Percentiles rank a stretch among this genome's conserved stretches.
Conservation (phyloP, 371 early-diverging fungal genomes). For the Choanephora cucurbitarum region DNA sequence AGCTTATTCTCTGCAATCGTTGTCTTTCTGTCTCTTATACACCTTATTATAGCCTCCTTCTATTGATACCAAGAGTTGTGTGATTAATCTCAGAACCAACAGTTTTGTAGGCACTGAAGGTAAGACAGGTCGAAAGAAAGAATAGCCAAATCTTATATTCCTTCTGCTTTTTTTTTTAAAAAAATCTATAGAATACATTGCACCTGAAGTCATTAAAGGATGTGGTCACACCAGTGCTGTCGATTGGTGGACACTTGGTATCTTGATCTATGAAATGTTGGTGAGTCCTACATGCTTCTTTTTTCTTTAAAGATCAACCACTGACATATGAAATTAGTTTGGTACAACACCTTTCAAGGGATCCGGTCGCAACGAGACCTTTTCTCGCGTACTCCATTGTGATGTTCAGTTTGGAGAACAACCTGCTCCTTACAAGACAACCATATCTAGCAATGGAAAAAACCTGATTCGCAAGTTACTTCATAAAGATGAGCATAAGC, state of each 20-base stretch:
- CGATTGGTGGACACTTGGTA: slow-evolving; percentile 99
- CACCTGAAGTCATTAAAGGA: slow-evolving; percentile 95
- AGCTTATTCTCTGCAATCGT: not conserved
- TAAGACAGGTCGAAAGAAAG: no score
- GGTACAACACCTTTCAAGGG: slow-evolving; percentile 94
- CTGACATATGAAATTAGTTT: no score
- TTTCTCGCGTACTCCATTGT: slow-evolving; percentile 77
- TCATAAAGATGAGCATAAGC: slow-evolving; percentile 79
- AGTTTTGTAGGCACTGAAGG: slow-evolving; percentile 96
- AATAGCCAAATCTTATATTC: no score
- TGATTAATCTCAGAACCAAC: slow-evolving; percentile 82
- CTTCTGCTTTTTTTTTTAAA: no score
- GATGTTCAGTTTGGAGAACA: slow-evolving; percentile 75
- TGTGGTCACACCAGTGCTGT: slow-evolving; percentile 92
- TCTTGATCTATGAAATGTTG: slow-evolving; percentile 96
- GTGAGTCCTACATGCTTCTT: no score
- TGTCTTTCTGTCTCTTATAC: not conserved
- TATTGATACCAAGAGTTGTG: slow-evolving; percentile 86
- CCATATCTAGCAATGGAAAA: slow-evolving; percentile 58
- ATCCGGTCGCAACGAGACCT: slow-evolving; percentile 79
- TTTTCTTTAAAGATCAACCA: no score
- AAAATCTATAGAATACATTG: slow-evolving; percentile 97
- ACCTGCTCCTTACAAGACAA: slow-evolving; percentile 33
- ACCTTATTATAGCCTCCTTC: slow-evolving; percentile 44
- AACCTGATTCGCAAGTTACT: slow-evolving; percentile 77